Evolutionary conservation across 768 basidiomycete genomes (phyloP).

Genomic region (Panus rudis): DNA sequence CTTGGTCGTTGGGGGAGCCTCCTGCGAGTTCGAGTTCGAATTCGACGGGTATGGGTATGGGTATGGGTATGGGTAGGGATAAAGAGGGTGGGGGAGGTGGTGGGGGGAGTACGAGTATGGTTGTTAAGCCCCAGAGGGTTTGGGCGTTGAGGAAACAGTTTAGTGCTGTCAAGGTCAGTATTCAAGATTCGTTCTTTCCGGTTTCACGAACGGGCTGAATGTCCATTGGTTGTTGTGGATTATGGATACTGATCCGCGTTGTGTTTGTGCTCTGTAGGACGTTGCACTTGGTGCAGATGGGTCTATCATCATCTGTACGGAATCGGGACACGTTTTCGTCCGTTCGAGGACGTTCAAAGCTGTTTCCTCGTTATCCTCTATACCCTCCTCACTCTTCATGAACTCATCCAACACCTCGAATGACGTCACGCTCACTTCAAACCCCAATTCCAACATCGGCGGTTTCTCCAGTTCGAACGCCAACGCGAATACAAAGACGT

Average conservation of each 20-base stretch:
- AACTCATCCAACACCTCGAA: too few relatives aligned
- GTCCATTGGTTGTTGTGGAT: background rate
- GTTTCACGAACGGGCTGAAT: background rate
- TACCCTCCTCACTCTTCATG: too few relatives aligned
- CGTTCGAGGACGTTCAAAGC: slow-evolving; percentile 58
- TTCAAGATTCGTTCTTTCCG: background rate
- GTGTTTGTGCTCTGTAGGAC: slow-evolving; percentile 50
- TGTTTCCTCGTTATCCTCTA: too few relatives aligned
- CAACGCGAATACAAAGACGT: slow-evolving; percentile 35
- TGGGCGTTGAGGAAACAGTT: slow-evolving; percentile 88
- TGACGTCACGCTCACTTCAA: too few relatives aligned
- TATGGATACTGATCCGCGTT: background rate
- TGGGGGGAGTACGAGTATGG: slow-evolving; percentile 26
- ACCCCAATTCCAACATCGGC: slow-evolving; percentile 17
- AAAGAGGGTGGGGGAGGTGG: too few relatives aligned
- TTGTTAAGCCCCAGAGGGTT: slow-evolving; percentile 76
- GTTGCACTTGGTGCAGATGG: slow-evolving; percentile 86
- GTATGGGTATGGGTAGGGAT: too few relatives aligned
- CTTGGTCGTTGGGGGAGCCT: slow-evolving; percentile 47
- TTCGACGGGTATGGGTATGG: background rate
- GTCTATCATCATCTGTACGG: slow-evolving; percentile 85
- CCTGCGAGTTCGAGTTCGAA: slow-evolving; percentile 23
- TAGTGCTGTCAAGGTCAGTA: slow-evolving; percentile 66
- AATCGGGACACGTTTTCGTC: slow-evolving; percentile 90
- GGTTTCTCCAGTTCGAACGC: background rate